These are phyloP conservation scores for Amanita exitialis DNA, from an alignment of 768 basidiomycete species.

Conservation along the genomic window DNA sequence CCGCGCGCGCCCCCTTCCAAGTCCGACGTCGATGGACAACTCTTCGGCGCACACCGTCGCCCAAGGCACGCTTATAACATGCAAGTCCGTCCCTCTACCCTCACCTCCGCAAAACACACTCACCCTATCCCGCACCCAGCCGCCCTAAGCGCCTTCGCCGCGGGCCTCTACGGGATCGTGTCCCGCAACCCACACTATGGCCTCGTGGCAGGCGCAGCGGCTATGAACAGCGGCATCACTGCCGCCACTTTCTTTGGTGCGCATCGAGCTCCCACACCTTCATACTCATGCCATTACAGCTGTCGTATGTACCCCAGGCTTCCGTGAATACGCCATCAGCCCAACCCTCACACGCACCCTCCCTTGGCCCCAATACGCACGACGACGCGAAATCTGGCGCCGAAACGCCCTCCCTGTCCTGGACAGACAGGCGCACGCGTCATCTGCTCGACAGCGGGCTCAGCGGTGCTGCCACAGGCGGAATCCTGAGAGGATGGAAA, in stretches of 20 bases:
- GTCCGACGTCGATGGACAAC: conserved; percentile 17
- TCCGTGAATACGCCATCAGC: conserved; percentile 68
- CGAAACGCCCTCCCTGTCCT: conserved; percentile 22
- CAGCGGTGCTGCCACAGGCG: conserved; percentile 64
- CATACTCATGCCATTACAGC: background rate
- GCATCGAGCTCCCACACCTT: conserved; percentile 15
- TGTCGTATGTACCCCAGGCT: conserved; percentile 28
- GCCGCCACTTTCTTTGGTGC: conserved; percentile 73
- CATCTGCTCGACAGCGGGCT: conserved; percentile 62
- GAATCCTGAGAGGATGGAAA: conserved; percentile 40
- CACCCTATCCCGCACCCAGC: conserved; percentile 29
- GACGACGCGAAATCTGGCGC: conserved; percentile 23
- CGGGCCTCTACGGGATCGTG: conserved; percentile 34
- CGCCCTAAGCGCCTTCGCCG: conserved; percentile 39
- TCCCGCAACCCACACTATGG: conserved; percentile 36
- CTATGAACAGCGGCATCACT: conserved; percentile 62
- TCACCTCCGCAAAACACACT: conserved; percentile 17
- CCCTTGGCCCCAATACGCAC: conserved; percentile 38
- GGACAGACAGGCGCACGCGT: conserved; percentile 45
- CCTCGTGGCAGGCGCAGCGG: conserved; percentile 46
- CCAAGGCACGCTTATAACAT: conserved; percentile 55
- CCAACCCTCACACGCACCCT: conserved; percentile 43
- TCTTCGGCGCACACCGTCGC: conserved; percentile 33
- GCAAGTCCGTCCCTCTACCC: conserved; percentile 59
- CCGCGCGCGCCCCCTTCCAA: background rate